Base-by-base conservation (phyloP, 1,284 basidiomycete species). In the Dichomitus squalens region DNA sequence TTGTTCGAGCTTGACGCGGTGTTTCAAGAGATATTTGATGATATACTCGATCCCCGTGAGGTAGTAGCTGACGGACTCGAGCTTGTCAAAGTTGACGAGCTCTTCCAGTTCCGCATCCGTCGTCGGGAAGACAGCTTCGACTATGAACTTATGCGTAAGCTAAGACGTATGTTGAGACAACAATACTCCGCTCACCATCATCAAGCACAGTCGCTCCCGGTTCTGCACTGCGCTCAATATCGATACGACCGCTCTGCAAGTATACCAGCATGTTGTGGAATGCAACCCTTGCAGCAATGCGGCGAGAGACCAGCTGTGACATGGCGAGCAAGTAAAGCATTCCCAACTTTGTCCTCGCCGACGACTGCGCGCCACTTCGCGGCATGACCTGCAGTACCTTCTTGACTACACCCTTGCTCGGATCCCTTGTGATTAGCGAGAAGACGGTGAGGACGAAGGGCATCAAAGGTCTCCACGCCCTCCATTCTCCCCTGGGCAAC, bases 271-370 rank as follows among this genome's bases (percentile, higher is more conserved):
- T 43, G 25, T 49, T 44, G 25, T 55, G 46, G 53, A 61, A 61
- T 16, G 59, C 56, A n/a, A 50, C 50, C 7, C 56, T 44, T 7
- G 50, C 47, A 4, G 53, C 53, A n/a, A 61, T 55, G 2, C 53
- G 40, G 14, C 54, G 47, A 11, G 47, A 12, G 4, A 55, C 53
- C 7, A 61, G 51, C 34, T 61, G 57, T 7, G 59, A 43, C 56
- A 61, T 54, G 8, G 53, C 36, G 20, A 53, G 53, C 27, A 58
- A 31, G 56, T 55, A 61, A 3, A 61, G 41, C 59, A 58, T 52
- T 21, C 55, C 53, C 9, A 61, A 44, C n/a, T 53, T 43, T 12
- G 54, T 53, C 41, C 20, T 52, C 34, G 49, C 41, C 1, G 55
- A 39, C 5, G 41, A 48, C 34, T 43, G 44, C 14, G 31, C 41